A percentile compares a stretch with the other conserved stretches of the same genome.
Conservation (phyloP, 257 asterid species). For the Solanum ahanhuiri region DNA sequence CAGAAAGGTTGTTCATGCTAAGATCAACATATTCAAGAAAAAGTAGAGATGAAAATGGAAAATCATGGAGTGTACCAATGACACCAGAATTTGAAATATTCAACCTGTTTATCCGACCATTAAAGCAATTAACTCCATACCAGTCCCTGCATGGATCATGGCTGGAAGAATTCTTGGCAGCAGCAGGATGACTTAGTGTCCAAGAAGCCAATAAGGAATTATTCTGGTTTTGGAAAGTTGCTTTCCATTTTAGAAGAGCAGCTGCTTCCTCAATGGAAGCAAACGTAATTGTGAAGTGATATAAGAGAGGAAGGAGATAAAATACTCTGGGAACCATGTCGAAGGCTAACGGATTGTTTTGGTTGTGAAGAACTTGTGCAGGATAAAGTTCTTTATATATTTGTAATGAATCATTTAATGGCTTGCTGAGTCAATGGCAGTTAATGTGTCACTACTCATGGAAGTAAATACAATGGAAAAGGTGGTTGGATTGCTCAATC, state of each 20-base stretch:
- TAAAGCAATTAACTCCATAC: slow-evolving; percentile 11
- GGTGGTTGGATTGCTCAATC: background rate
- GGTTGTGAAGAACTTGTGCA: background rate
- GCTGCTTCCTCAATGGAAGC: too few species aligned
- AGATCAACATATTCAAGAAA: slow-evolving; percentile 14
- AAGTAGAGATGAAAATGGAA: slow-evolving; percentile 14
- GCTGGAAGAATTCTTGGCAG: too few species aligned
- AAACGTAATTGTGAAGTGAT: too few species aligned
- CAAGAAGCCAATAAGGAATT: slow-evolving; percentile 4
- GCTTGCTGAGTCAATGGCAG: background rate
- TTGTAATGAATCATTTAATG: background rate
- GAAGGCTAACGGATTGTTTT: background rate
- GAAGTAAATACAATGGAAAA: background rate
- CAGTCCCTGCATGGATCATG: slow-evolving; percentile 2
- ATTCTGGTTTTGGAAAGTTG: background rate
- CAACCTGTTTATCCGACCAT: background rate
- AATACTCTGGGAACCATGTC: background rate
- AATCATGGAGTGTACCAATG: slow-evolving; percentile 3
- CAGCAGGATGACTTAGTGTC: background rate
- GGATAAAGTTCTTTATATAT: background rate
- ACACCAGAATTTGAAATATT: slow-evolving; percentile 1
- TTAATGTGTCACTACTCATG: background rate
- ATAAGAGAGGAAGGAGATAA: too few species aligned
- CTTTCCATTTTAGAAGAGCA: slow-evolving; percentile 7
- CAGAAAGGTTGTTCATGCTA: background rate